Base-by-base conservation (phyloP, 2,329 filamentous ascomycete species). In the Scopulariopsis brevicaulis region DNA sequence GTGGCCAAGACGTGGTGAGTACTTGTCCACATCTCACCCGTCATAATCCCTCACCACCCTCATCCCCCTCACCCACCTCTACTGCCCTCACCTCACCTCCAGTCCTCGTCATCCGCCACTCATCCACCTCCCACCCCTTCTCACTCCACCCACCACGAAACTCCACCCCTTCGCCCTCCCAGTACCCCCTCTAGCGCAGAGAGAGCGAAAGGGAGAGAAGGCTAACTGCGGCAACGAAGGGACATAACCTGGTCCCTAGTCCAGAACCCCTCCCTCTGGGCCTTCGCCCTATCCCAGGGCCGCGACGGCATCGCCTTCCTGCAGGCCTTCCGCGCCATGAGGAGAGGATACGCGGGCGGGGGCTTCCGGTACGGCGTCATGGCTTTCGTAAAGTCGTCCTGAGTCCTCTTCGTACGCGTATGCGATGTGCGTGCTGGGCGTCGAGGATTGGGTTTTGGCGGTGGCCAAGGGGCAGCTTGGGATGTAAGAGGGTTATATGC, bases 191-290 rank as follows among this genome's bases (percentile, higher is more conserved):
- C 28, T 32, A 32, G 4, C 28, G 8, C 28, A 32, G 28, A 32
- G 28, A 32, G 28, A 32, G 28, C 4, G 28, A 32, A 8, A 32
- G 28, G 8, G 28, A 32, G 28, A 32, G 28, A 40, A 28, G n/a
- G 18, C 53, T 55, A 55, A 55, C 53, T 5, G 10, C 5, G 12
- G 7, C 8, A 40, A 43, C 3, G 6, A 25, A 84, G 80, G 81
- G 81, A 84, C 62, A 82, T 84, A n/a, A 81, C 80, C 18, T 83
- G 81, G 81, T 73, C 74, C 8, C 70, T 84, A 11, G 74, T 84
- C 18, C 80, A 83, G 60, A 83, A 79, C 28, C 81, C 81, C 0
- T 76, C 79, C 2, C 73, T 84, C 8, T 84, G 81, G 81, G 77
- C 80, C 0, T 83, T 84, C 61, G 81, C 81, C 4, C 75, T 83